Evolutionary conservation across 768 basidiomycete genomes (phyloP).

Genomic region (Sarcomyxa edulis): DNA sequence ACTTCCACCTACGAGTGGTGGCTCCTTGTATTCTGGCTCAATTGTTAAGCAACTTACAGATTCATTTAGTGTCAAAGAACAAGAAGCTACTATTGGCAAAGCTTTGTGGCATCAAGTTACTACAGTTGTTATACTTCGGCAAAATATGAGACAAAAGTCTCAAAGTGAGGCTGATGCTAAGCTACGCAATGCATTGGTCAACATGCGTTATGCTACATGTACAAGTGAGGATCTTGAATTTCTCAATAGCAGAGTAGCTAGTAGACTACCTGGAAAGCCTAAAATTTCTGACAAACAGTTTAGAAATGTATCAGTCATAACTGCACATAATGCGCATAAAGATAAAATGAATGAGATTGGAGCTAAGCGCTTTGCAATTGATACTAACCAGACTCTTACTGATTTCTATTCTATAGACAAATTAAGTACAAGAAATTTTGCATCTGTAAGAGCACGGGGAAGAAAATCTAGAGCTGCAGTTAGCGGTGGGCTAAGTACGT

Average conservation of each 20-base stretch:
- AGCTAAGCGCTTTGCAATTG: constrained; percentile 22
- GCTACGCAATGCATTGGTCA: constrained; percentile 20
- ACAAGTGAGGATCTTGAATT: constrained; percentile 25
- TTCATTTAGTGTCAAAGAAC: too few species aligned
- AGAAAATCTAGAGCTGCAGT: neutral
- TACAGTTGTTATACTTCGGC: constrained; percentile 25
- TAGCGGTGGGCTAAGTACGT: neutral
- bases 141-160: constrained; percentile 28
- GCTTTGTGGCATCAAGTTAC: constrained; percentile 29
- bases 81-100: constrained; percentile 17
- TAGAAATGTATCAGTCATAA: constrained; percentile 27
- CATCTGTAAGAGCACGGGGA: constrained; percentile 1
- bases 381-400: constrained; percentile 15
- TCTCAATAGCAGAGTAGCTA: constrained; percentile 15
- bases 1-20: too few species aligned
- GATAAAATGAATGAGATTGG: constrained; percentile 27
- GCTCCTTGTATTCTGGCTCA: neutral
- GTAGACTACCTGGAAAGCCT: constrained; percentile 2
- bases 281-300: constrained; percentile 13
- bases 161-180: constrained; percentile 19
- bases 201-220: constrained; percentile 28
- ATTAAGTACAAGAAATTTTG: constrained; percentile 9
- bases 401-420: constrained; percentile 18
- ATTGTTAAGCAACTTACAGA: constrained; percentile 14
- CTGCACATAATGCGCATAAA: constrained; percentile 24